Base-by-base conservation (phyloP, 805 yeast genomes). In the Candida alai region DNA sequence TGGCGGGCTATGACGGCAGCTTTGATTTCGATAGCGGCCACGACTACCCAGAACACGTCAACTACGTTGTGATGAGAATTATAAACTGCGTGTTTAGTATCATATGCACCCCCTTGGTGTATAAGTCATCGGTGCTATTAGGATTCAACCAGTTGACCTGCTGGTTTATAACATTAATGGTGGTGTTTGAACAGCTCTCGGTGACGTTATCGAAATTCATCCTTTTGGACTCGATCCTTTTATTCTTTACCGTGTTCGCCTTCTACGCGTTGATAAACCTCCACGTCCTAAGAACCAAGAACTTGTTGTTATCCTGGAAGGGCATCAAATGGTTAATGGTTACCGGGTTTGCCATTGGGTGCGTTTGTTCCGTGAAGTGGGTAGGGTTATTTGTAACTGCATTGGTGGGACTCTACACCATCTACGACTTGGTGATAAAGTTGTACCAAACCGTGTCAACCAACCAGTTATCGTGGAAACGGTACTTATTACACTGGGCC, bases 21-120 rank as follows among this genome's bases (percentile, higher is more conserved):
- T 93, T 89, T 76, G 85, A 76, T 43, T 93, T 93, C 65, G 90
- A 84, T 19, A 83, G 94, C 30, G 95, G 95, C 33, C 70, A 70
- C 30, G 61, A 56, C 18, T 93, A 83, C 58, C 95, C 96, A 2
- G 84, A 76, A 10, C 72, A 77, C 45, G 73, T 84, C 27, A 85
- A 89, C 53, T 94, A 67, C 56, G 84, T 82, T 49, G 71, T 79
- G 38, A 93, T 93, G 95, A 77, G 98, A 55, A 60, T 83, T 28
- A 84, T 89, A 68, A 84, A 89, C 55, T 94, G 97, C 24, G 54
- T 76, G 14, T 87, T 88, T 60, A 82, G 93, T 36, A 80, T 93
- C 2, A 62, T 82, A 36, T 80, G 93, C 57, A 88, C 86, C 18
- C 97, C 97, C 4, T 59, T 89, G 42, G 87, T 94, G 19, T 90